Evolutionary conservation across 2,329 filamentous ascomycete species (phyloP).

Genomic region (Akanthomyces lecanii): DNA sequence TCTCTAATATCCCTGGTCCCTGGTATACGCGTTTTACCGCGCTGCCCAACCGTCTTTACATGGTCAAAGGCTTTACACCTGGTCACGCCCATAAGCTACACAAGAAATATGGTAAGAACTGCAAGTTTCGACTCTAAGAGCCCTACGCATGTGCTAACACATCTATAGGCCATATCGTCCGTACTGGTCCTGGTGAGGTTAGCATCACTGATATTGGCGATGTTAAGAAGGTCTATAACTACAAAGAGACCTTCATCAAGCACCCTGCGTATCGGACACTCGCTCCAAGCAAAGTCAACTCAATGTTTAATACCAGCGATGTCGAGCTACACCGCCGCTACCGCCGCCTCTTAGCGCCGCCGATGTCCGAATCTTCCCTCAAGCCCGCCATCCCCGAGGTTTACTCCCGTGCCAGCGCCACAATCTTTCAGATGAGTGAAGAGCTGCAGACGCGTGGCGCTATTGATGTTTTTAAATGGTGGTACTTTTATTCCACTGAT

Average conservation of each 20-base stretch:
- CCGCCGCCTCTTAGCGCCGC: constrained; percentile 39
- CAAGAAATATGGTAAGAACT: constrained; percentile 22
- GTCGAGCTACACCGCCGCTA: constrained; percentile 35
- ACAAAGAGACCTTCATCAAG: constrained; percentile 26
- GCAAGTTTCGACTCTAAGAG: neutral
- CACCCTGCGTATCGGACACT: constrained; percentile 22
- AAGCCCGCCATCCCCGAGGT: constrained; percentile 32
- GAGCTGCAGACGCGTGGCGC: constrained; percentile 36
- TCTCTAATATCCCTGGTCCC: constrained; percentile 23
- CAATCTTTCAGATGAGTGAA: constrained; percentile 40
- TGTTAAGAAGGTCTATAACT: constrained; percentile 31
- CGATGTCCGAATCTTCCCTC: constrained; percentile 36
- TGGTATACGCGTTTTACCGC: constrained; percentile 25
- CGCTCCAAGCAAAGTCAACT: constrained; percentile 19
- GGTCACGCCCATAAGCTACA: constrained; percentile 24
- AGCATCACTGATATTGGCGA: constrained; percentile 22
- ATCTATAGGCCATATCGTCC: constrained; percentile 24
- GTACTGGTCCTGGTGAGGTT: constrained; percentile 25
- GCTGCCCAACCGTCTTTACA: constrained; percentile 20
- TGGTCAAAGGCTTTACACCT: constrained; percentile 17
- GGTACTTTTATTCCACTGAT: constrained; percentile 50
- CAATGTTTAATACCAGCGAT: constrained; percentile 39
- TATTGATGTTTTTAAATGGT: constrained; percentile 50
- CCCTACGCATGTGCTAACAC: neutral
- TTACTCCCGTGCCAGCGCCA: constrained; percentile 32